Evolutionary conservation across 768 basidiomycete genomes (phyloP), one percentile per base, ranked within the genome.

Genomic region (Kwoniella botswanensis): DNA sequence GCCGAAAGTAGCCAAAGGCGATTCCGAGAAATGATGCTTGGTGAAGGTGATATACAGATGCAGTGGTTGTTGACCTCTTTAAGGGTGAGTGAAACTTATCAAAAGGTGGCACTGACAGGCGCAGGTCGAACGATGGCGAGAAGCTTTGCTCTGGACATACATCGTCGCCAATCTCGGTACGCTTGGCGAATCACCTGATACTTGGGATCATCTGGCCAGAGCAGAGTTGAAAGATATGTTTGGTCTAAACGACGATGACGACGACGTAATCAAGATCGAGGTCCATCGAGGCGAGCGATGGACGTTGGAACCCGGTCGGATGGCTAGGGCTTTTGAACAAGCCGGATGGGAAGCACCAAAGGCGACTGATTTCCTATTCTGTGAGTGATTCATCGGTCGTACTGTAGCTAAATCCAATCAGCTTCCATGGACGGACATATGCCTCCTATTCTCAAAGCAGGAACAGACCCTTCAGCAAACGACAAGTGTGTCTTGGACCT

Each of bases 81-180:
- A 18, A 63, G 77, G 26, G 77, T 78, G 29, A 73, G 76, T 67
- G 22, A 24, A 18, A n/a, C 2, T 2, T 12, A 29, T 53, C 50
- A 10, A 9, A 2, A 1, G 50, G 29, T 24, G 11, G 11, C 3
- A 54, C 71, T 72, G 44, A 75, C 63, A 3, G 18, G 17, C 12
- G n/a, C 61, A 79, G 73, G 75, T 82, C 21, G 82, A 82, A 54
- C 71, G 82, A 35, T 82, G 82, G 82, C 71, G 82, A 22, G 80
- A 81, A 67, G 82, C 78, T n/a, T 56, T 82, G 21, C 57, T 84
- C n/a, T 84, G 81, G 81, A 81, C 81, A 4, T 84, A 80, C 63
- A 65, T 71, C 6, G 81, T 84, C 6, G 79, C 74, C 4, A 73
- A 74, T 56, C 69, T 84, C 1, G 78, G 79, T 5, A 71, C 70